These are phyloP conservation scores for Pyrenula aspistea DNA, from an alignment of 495 filamentous ascomycete species.

Conservation along the genomic window DNA sequence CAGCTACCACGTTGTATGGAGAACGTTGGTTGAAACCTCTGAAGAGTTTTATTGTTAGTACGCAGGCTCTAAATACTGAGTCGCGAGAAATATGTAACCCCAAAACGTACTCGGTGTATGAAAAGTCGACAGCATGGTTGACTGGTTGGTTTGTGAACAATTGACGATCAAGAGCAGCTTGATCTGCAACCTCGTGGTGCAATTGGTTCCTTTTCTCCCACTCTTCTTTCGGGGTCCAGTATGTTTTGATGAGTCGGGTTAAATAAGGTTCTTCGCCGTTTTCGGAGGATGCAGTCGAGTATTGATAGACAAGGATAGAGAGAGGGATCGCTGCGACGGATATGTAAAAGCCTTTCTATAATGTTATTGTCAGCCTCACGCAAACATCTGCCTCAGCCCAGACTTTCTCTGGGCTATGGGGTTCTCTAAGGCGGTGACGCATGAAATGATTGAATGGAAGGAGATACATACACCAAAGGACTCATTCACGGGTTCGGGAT, in stretches of 20 bases:
- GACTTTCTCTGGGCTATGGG: no score
- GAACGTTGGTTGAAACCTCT: constrained; percentile 50
- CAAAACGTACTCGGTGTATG: constrained; percentile 55
- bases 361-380: background rate
- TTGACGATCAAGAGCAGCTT: constrained; percentile 55
- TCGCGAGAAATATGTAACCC: background rate
- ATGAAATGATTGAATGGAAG: no score
- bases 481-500: constrained; percentile 47
- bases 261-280: constrained; percentile 38
- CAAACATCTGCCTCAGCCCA: constrained; percentile 8
- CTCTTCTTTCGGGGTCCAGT: constrained; percentile 28
- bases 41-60: background rate
- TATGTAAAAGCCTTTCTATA: constrained; percentile 56
- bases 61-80: background rate
- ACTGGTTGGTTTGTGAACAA: constrained; percentile 46
- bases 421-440: no score
- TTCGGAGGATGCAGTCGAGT: constrained; percentile 29
- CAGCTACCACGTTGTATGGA: constrained; percentile 53
- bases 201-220: constrained; percentile 49
- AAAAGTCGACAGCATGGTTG: constrained; percentile 37
- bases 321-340: constrained; percentile 45
- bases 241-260: constrained; percentile 46
- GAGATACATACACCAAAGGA: constrained; percentile 54
- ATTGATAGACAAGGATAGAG: constrained; percentile 42
- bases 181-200: constrained; percentile 54